Percentiles rank a stretch among this genome's conserved stretches.
Evolutionary conservation across 1,139 yeast species (phyloP).

Genomic region (Meyerozyma sp.): DNA sequence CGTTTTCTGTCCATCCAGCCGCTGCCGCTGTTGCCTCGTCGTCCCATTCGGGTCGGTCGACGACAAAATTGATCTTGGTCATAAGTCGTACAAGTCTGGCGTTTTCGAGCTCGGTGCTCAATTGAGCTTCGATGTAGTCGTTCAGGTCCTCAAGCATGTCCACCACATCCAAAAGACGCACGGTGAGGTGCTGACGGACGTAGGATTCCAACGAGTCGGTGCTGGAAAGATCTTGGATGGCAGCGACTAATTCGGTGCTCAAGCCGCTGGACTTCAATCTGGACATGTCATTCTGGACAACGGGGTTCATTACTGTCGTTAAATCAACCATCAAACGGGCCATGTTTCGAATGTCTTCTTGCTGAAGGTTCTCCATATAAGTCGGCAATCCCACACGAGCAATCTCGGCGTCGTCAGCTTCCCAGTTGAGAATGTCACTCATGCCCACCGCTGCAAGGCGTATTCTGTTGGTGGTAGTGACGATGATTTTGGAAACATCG

Average conservation of each 20-base stretch:
- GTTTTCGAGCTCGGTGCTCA: slow-evolving; percentile 78
- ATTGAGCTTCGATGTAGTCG: slow-evolving; percentile 64
- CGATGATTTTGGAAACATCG: slow-evolving; percentile 63
- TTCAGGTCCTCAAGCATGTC: slow-evolving; percentile 53
- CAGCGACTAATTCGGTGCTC: slow-evolving; percentile 18
- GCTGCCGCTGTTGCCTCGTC: slow-evolving; percentile 14
- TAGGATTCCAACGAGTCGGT: slow-evolving; percentile 9
- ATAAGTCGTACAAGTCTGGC: slow-evolving; percentile 79
- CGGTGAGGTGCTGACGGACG: slow-evolving; percentile 23
- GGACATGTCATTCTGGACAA: slow-evolving; percentile 13
- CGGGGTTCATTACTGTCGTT: slow-evolving; percentile 22
- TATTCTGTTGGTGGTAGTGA: slow-evolving; percentile 66
- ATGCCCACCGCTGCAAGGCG: slow-evolving; percentile 71
- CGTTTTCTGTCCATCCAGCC: slow-evolving; percentile 62
- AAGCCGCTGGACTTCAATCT: slow-evolving; percentile 9
- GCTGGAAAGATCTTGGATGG: slow-evolving; percentile 7
- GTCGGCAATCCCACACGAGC: slow-evolving; percentile 13
- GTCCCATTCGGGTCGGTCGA: slow-evolving; percentile 64
- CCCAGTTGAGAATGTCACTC: slow-evolving; percentile 55
- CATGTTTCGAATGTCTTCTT: slow-evolving; percentile 48
- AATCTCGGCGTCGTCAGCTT: slow-evolving; percentile 24
- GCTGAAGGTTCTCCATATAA: slow-evolving; percentile 28
- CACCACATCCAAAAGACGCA: slow-evolving; percentile 37
- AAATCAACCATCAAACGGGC: slow-evolving; percentile 59
- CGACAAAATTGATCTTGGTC: slow-evolving; percentile 72